Evolutionary conservation across 257 asterid species (phyloP), one percentile per base, ranked within the genome.

Genomic region (Hygrophila difformis): DNA sequence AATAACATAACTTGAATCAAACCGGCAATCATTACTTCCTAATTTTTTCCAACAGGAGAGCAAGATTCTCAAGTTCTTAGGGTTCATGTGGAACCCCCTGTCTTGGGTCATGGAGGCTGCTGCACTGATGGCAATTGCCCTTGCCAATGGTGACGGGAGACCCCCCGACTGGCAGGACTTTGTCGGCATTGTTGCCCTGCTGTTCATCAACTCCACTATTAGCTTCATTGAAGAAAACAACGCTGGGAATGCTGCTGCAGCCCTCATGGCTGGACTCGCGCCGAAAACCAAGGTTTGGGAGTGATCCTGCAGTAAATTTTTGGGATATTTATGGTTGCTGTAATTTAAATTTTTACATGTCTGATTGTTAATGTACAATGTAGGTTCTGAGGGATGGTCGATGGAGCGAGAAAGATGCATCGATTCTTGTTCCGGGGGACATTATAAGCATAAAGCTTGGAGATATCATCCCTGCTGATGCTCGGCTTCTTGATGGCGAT

Each of bases 51-150:
- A 33, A 2, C 71, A 85, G 96, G 96, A 91, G 65, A 86, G 96
- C 88, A 91, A 91, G 57, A 0, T 91, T 2, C 94, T 91, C 45
- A 86, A 91, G 76, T 89, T 89, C 57, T 93, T 89, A 6, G 96
- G 97, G 39, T 84, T 89, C 44, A 89, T 89, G 97, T 89, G 97
- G 97, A 89, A 89, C 57, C 97, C 97, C 17, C 91, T 89, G 41
- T 89, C 97, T 39, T 89, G 96, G 97, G 97, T 89, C 55, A 89
- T 89, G 97, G 97, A 89, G 61, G 91, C 93, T 59, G 96, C 97
- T 0, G 96, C 98, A 20, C 9, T 91, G 2, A 91, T 91, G 98
- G 98, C 98, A 19, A 91, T 91, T 58, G 94, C 71, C 1, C 67
- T 85, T 56, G 96, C 98, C 18, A 89, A 89, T 39, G 98, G 98